phyloP scores from a whole-genome alignment of 2,329 filamentous ascomycete genomes.

The Bipolaris gigantea region DNA sequence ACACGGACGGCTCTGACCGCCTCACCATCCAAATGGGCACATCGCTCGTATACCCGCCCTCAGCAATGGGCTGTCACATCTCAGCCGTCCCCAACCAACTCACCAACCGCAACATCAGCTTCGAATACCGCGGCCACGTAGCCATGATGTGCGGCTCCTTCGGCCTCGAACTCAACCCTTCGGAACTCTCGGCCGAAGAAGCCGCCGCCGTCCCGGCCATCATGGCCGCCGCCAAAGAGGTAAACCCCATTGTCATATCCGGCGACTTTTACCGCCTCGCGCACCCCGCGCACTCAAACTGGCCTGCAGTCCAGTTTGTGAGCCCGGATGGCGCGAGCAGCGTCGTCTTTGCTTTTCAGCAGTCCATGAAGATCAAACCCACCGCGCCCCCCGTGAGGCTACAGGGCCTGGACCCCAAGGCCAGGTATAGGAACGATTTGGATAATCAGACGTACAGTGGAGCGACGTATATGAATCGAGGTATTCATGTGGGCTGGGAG shows the following conservation, averaged over 20 bases:
- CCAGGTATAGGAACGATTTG: slow-evolving; percentile 56
- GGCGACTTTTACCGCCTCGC: slow-evolving; percentile 64
- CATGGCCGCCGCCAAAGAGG: slow-evolving; percentile 57
- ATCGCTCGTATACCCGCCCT: slow-evolving; percentile 63
- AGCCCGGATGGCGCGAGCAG: slow-evolving; percentile 54
- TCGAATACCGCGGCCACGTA: slow-evolving; percentile 65
- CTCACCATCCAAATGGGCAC: slow-evolving; percentile 67
- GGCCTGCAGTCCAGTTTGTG: slow-evolving; percentile 64
- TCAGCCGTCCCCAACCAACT: slow-evolving; percentile 63
- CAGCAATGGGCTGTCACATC: slow-evolving; percentile 67
- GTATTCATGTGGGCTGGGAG: slow-evolving; percentile 57
- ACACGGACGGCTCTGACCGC: slow-evolving; percentile 65
- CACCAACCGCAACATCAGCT: slow-evolving; percentile 58
- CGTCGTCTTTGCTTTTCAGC: slow-evolving; percentile 64
- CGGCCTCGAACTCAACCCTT: slow-evolving; percentile 65
- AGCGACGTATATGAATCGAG: slow-evolving; percentile 64
- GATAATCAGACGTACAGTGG: slow-evolving; percentile 59
- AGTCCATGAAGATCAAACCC: slow-evolving; percentile 57
- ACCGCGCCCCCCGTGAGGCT: slow-evolving; percentile 57
- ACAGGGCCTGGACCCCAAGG: slow-evolving; percentile 59
- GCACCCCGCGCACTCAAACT: slow-evolving; percentile 62
- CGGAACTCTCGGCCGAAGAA: slow-evolving; percentile 56
- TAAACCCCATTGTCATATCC: slow-evolving; percentile 62
- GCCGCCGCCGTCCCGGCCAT: slow-evolving; percentile 56
- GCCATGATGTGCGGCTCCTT: slow-evolving; percentile 71